Evolutionary conservation across 768 basidiomycete genomes (phyloP).

Genomic region (Lactarius evosmus): DNA sequence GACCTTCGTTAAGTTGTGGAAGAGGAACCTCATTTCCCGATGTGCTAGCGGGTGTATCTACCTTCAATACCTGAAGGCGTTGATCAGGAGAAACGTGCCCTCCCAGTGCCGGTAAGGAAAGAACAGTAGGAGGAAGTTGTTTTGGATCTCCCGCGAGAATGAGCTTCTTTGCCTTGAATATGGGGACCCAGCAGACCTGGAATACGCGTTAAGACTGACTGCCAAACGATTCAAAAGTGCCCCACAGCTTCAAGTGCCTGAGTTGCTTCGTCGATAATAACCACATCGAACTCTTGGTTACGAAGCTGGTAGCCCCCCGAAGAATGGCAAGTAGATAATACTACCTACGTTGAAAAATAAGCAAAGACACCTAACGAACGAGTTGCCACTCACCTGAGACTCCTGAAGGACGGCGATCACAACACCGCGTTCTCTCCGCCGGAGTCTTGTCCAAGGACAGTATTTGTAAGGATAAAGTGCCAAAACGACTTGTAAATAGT

Average conservation of each 20-base stretch:
- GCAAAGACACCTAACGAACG: background rate
- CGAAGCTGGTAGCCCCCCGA: conserved; percentile 81
- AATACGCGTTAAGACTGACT: background rate
- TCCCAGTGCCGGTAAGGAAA: conserved; percentile 54
- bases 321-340: conserved; percentile 92
- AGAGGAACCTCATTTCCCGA: background rate
- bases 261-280: conserved; percentile 97
- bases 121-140: conserved; percentile 91
- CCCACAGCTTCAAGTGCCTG: conserved; percentile 92
- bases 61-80: background rate
- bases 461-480: conserved; percentile 2
- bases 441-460: conserved; percentile 53
- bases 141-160: conserved; percentile 93
- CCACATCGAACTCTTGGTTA: conserved; percentile 80
- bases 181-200: conserved; percentile 92
- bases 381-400: conserved; percentile 54
- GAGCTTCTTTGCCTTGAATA: conserved; percentile 86
- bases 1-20: background rate
- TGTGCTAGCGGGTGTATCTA: background rate
- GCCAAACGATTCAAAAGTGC: no score
- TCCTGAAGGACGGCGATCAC: conserved; percentile 75
- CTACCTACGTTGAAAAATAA: conserved; percentile 50
- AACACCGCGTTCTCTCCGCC: conserved; percentile 82
- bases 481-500: background rate
- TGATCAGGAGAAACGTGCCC: background rate